Conservation (phyloP, 202 grass and related monocot genomes). For the Zizania palustris region DNA sequence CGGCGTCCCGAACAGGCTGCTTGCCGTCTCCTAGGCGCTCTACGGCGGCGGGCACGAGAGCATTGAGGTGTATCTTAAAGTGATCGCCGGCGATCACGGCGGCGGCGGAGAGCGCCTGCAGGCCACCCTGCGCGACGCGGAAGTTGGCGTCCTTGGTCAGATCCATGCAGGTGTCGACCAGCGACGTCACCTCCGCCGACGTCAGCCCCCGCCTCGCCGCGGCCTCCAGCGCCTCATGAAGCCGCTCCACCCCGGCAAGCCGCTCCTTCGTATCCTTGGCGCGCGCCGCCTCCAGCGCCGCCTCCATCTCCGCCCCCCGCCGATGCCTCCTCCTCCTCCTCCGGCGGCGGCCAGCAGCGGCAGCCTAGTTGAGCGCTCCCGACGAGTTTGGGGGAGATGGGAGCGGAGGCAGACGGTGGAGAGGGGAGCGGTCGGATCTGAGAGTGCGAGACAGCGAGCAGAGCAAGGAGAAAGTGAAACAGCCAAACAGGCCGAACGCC, state of each 20-base stretch:
- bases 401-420: not conserved
- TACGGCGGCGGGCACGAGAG: slow-evolving; percentile 61
- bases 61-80: slow-evolving; percentile 77
- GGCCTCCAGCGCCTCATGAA: slow-evolving; percentile 71
- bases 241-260: slow-evolving; percentile 75
- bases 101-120: slow-evolving; percentile 73
- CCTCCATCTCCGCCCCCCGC: slow-evolving; percentile 57
- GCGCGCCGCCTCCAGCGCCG: slow-evolving; percentile 74
- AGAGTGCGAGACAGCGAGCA: slow-evolving; percentile 12
- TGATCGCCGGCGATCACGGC: slow-evolving; percentile 82
- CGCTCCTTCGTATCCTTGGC: slow-evolving; percentile 74
- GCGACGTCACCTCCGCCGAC: slow-evolving; percentile 52
- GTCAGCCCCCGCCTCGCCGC: slow-evolving; percentile 55
- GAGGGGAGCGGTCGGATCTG: slow-evolving; percentile 43
- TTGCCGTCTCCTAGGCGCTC: slow-evolving; percentile 79
- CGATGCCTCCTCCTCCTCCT: not conserved
- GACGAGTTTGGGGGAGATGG: slow-evolving; percentile 11
- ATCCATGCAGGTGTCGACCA: slow-evolving; percentile 74
- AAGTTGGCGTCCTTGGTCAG: slow-evolving; percentile 73
- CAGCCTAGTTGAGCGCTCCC: slow-evolving; percentile 17
- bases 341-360: not conserved
- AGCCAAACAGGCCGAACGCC: no score
- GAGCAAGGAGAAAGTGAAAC: not conserved
- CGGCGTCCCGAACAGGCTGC: slow-evolving; percentile 74
- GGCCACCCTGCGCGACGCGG: slow-evolving; percentile 72